Evolutionary conservation across 306 rosid species (phyloP), one percentile per base, ranked within the genome.

Genomic region (Purshia tridentata): DNA sequence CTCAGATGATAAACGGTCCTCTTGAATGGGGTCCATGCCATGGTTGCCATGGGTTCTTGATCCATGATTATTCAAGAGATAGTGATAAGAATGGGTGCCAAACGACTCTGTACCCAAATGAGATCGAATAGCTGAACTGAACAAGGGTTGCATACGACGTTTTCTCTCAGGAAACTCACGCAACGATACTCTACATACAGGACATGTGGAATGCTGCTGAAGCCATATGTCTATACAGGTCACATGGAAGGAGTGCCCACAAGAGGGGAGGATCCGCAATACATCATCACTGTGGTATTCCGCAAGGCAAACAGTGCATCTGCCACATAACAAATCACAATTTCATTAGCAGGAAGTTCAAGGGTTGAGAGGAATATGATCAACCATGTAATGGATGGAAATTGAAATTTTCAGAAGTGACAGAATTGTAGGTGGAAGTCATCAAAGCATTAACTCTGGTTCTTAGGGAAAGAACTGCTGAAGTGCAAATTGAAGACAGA

Each of bases 161-260:
- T 84, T 87, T 83, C 80, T 82, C 61, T 89, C 91, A 0, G 89
- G 83, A 64, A 72, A 72, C 62, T 89, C 87, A 0, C 86, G 86
- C 82, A 93, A 46, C 6, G 96, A 91, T 75, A 84, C 81, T 69
- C 98, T 91, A 85, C 98, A 93, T 50, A 93, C 90, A 12, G 98
- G 98, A 76, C 98, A 93, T 8, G 97, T 93, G 16, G 91, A 84
- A 70, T 91, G 90, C 78, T 86, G 98, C 81, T 85, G 97, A 82
- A 93, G 90, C 98, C 98, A 93, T 69, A 86, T 63, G 86, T 93
- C 98, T 80, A 93, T 89, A 87, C 98, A 93, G 81, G 78, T 73
- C 42, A 86, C 88, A 73, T 93, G 98, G 84, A 93, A 93, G 72
- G 80, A 93, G 86, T 93, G 98, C 15, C 91, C 96, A 40, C 98